Evolutionary conservation across 768 basidiomycete genomes (phyloP), one percentile per base, ranked within the genome.

Genomic region (Cantharellus anzutake): DNA sequence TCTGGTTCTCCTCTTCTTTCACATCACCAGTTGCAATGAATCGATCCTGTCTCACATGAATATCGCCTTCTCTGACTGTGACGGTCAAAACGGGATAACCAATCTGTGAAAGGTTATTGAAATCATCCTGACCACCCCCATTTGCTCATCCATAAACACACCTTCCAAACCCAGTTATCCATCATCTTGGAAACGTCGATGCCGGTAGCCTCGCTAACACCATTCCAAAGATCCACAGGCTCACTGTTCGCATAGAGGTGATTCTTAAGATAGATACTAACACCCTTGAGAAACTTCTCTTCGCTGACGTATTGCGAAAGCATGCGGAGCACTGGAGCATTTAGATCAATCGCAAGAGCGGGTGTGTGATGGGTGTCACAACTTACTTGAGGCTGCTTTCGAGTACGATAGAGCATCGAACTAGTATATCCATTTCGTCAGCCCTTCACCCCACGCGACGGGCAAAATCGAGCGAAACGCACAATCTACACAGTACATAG

Each of bases 81-180:
- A 98, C 88, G 40, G 81, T 85, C 59, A 98, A 69, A 35, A 98
- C 82, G 1, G 96, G 96, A 74, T 84, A 97, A 14, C 96, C 96
- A 60, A 80, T 75, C 78, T 77, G 55, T 11, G 29, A 29, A 48
- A 48, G 29, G 11, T 48, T 52, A 60, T 41, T 41, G 34, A 58
- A 41, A 4, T 20, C 34, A 20, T 29, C 41, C 57, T 42, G 42
- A 48, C 29, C 44, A 11, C 11, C 29, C 29, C 29, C 11, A 48
- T 48, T 11, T 48, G 11, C 11, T 29, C 11, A 11, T 48, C 11
- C 44, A 48, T 11, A 42, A 14, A 57, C 41, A 5, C 11, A 57
- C 39, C 56, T 57, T 57, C 7, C 16, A 57, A 42, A 90, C 84
- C 94, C 93, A 98, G 68, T 84, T 84, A 60, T 86, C 80, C 89